These are phyloP conservation scores for Phytophthora rubi DNA, from an alignment of 352 stramenopile species.

Conservation along the genomic window DNA sequence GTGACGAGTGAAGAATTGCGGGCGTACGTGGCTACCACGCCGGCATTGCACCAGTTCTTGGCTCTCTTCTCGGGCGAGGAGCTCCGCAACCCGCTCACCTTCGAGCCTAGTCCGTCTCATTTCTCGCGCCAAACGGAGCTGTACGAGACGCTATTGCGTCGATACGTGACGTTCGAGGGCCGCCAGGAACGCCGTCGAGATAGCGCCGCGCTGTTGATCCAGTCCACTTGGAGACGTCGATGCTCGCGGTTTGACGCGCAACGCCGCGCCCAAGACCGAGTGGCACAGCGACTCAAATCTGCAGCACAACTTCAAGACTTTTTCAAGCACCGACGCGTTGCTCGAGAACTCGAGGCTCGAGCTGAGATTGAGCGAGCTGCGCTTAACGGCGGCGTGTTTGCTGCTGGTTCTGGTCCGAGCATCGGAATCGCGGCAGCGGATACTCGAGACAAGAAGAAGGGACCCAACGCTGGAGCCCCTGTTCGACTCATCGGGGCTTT, in stretches of 20 bases:
- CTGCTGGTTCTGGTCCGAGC: constrained; percentile 54
- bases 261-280: constrained; percentile 28
- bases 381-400: constrained; percentile 64
- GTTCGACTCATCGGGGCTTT: constrained; percentile 57
- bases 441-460: constrained; percentile 17
- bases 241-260: constrained; percentile 46
- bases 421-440: constrained; percentile 19
- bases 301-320: constrained; percentile 58
- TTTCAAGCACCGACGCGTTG: constrained; percentile 52
- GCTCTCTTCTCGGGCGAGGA: constrained; percentile 65
- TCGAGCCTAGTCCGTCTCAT: constrained; percentile 25
- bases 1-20: constrained; percentile 39
- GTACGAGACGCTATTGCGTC: constrained; percentile 55
- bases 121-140: constrained; percentile 40
- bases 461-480: constrained; percentile 14
- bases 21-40: constrained; percentile 42
- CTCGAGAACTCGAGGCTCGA: constrained; percentile 58
- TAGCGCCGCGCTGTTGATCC: constrained; percentile 60
- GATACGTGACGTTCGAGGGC: constrained; percentile 63
- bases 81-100: constrained; percentile 70
- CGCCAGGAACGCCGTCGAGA: constrained; percentile 36
- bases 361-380: constrained; percentile 57
- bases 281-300: constrained; percentile 50
- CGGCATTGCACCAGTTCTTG: constrained; percentile 52
- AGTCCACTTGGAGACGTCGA: constrained; percentile 68